phyloP scores from a whole-genome alignment of 352 stramenopile genomes.

The Phytophthora pseudosyringae region DNA sequence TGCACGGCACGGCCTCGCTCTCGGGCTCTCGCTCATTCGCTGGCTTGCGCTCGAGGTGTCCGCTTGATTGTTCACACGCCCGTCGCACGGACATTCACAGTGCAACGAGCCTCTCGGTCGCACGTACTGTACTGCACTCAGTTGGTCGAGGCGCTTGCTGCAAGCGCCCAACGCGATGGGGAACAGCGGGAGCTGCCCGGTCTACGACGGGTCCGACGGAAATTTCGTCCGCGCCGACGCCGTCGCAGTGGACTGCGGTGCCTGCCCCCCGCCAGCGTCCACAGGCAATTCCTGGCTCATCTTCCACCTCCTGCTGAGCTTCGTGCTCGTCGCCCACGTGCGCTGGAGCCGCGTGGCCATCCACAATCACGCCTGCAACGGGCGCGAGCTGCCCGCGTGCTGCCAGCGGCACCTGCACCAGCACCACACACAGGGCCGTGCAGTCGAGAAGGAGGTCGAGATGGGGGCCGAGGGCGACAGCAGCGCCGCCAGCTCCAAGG shows the following conservation, averaged over 20 bases:
- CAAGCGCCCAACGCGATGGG: slow-evolving; percentile 11
- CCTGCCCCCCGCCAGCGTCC: slow-evolving; percentile 11
- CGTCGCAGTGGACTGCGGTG: slow-evolving; percentile 24
- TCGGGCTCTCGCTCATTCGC: slow-evolving; percentile 26
- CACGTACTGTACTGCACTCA: slow-evolving; percentile 2
- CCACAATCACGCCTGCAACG: slow-evolving; percentile 37
- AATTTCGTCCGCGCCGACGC: slow-evolving; percentile 37
- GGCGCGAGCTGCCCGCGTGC: slow-evolving; percentile 18
- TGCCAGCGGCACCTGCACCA: slow-evolving; percentile 28
- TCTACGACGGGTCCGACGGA: slow-evolving; percentile 26
- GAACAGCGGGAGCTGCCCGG: slow-evolving; percentile 23
- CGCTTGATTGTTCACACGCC: slow-evolving; percentile 18
- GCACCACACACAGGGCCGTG: slow-evolving; percentile 11
- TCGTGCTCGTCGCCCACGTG: slow-evolving; percentile 48
- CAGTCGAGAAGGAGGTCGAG: slow-evolving; percentile 10
- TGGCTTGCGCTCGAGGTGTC: slow-evolving; percentile 25
- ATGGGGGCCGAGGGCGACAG: background rate
- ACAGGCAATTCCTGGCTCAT: slow-evolving; percentile 38
- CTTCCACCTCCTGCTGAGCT: slow-evolving; percentile 49
- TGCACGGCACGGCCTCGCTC: slow-evolving; percentile 1
- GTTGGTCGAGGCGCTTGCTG: slow-evolving; percentile 12
- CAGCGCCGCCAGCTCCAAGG: slow-evolving; percentile 5
- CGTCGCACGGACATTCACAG: slow-evolving; percentile 11
- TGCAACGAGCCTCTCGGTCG: slow-evolving; percentile 17
- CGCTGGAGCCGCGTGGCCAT: slow-evolving; percentile 45